Conservation (phyloP, 2,329 filamentous ascomycete species). For the Albophoma yamanashiensis region DNA sequence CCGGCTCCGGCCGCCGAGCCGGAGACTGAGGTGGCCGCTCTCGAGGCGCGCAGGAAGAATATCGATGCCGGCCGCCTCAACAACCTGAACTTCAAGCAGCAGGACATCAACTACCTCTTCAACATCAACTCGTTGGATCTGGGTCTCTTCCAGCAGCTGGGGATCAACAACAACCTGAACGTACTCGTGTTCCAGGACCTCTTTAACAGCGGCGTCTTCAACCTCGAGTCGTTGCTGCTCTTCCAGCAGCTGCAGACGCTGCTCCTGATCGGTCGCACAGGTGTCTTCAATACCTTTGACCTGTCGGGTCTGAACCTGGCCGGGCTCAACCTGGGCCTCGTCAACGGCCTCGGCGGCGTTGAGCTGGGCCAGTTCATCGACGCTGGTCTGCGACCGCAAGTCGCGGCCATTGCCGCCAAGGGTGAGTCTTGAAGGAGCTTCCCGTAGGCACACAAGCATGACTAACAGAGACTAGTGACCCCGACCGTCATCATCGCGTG, state of each 20-base stretch:
- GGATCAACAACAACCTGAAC: conserved; percentile 34
- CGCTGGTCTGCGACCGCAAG: conserved; percentile 13
- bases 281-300: conserved; percentile 19
- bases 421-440: background rate
- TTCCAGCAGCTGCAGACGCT: conserved; percentile 29
- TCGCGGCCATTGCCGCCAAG: background rate
- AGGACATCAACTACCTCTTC: conserved; percentile 35
- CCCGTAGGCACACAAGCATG: background rate
- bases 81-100: conserved; percentile 26
- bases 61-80: conserved; percentile 29
- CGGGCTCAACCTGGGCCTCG: conserved; percentile 17
- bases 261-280: conserved; percentile 19
- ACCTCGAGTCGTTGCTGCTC: conserved; percentile 27
- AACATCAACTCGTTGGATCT: conserved; percentile 35
- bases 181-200: conserved; percentile 29
- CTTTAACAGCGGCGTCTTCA: conserved; percentile 28
- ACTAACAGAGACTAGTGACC: background rate
- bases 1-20: conserved; percentile 20
- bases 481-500: background rate
- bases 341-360: conserved; percentile 14
- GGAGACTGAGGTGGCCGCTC: conserved; percentile 14
- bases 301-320: conserved; percentile 14
- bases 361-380: conserved; percentile 20
- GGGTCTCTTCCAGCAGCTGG: conserved; percentile 26
- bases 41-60: conserved; percentile 21